Evolutionary conservation across 2,329 filamentous ascomycete genomes (phyloP), one percentile per base, ranked within the genome.

Genomic region (Scopulariopsis brevicaulis): DNA sequence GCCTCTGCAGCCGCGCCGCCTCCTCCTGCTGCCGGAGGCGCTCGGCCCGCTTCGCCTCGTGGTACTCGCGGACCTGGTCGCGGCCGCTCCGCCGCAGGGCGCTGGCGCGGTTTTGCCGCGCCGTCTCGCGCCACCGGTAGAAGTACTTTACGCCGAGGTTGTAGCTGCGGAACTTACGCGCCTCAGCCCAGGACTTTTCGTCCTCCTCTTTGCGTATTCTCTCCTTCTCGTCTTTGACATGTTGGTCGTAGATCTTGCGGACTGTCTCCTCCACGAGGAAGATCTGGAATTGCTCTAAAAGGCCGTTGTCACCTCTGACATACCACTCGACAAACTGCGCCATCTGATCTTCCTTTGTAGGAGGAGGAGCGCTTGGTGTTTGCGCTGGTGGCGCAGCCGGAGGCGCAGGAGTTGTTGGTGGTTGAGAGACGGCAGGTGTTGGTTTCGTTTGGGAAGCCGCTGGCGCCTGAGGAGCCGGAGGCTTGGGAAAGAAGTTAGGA

Each of bases 121-220:
- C 78, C 46, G 69, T 73, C 15, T 76, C 66, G 54, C 74, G 77
- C 81, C 81, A 84, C 20, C 71, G 71, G 62, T 83, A 82, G 60
- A 83, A 82, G 65, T 73, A 84, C 54, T 77, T 81, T 59, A 82
- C 69, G 14, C 71, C 69, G 34, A 84, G 69, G 58, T 72, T 81
- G 64, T 79, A 76, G 3, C 62, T 64, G 43, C 77, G 73, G 62
- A 78, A 81, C n/a, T 71, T 67, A 18, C 72, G 70, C 15, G 79
- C 79, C 57, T 78, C 69, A 2, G 72, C 73, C 67, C 77, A 52
- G 64, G 77, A 64, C 61, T 66, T 63, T 20, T 74, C 73, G 48
- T 82, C 78, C 62, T 81, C 78, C 58, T 80, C 78, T 53, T 68
- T 72, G 22, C 66, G 69, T 54, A 64, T 70, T 46, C 71, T 71